phyloP scores from a whole-genome alignment of 192 early-diverging fungal genomes.

The Backusella psychrophila region DNA sequence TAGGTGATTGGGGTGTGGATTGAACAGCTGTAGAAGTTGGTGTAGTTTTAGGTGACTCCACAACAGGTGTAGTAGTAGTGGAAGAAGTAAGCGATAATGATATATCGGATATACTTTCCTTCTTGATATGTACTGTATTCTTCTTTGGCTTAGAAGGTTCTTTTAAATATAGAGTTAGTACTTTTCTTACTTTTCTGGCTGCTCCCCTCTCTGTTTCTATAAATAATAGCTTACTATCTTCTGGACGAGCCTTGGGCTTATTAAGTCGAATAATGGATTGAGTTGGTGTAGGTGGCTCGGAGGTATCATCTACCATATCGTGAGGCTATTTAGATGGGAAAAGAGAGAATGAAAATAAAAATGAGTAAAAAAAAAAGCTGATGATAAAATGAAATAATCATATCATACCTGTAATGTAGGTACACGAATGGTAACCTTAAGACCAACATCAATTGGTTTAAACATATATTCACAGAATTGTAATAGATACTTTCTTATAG shows the following conservation, averaged over 20 bases:
- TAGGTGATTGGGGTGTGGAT: slow-evolving; percentile 11
- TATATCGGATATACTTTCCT: slow-evolving; percentile 23
- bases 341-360: not conserved
- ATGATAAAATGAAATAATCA: not conserved
- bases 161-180: slow-evolving; percentile 12
- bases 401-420: slow-evolving; percentile 24
- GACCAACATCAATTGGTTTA: slow-evolving; percentile 52
- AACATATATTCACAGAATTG: slow-evolving; percentile 65
- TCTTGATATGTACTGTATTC: slow-evolving; percentile 23
- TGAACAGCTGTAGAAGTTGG: not conserved
- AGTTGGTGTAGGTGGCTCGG: slow-evolving; percentile 18
- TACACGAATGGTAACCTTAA: slow-evolving; percentile 57
- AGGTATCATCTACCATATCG: slow-evolving; percentile 9
- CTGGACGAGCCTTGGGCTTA: slow-evolving; percentile 14
- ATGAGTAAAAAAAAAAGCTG: not conserved
- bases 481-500: slow-evolving; percentile 54
- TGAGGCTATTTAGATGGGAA: slow-evolving; percentile 1
- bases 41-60: slow-evolving; percentile 1
- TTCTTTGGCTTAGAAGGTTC: slow-evolving; percentile 10
- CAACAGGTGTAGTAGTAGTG: not conserved
- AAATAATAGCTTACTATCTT: slow-evolving; percentile 7
- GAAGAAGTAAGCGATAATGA: not conserved
- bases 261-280: slow-evolving; percentile 19
- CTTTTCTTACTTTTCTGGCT: not conserved
- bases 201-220: not conserved